Base-by-base conservation (phyloP, 2,329 filamentous ascomycete genomes). In the Stromatinia cepivora region DNA sequence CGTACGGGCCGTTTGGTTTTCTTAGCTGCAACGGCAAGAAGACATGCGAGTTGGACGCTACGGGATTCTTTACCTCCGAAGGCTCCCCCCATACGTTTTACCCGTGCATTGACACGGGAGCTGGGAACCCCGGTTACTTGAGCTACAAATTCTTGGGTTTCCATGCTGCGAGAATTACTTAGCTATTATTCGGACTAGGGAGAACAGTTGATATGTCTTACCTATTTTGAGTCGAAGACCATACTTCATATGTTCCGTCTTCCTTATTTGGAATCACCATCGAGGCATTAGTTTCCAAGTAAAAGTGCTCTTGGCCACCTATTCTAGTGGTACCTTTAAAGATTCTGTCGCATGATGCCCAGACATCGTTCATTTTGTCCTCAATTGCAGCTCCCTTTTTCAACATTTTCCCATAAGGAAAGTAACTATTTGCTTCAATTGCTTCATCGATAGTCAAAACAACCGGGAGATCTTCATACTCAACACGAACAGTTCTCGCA, bases 271-370 rank as follows among this genome's bases (percentile, higher is more conserved):
- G 94, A 62, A 97, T 88, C 0, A 87, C 92, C 22, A 97, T 79
- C 66, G 89, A 91, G 3, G 93, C 94, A 73, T 97, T 90, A 0
- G 94, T 97, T 80, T 97, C 94, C 1, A 98, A 85, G 75, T 97
- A 98, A 78, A 98, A 97, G 77, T 98, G 94, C 78, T 98, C 94
- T 77, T 98, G 94, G 0, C 94, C 94, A 59, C 94, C 94, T 87
- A 98, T 97, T 65, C 93, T 86, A 2, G 90, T 86, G 0, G 90
- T 87, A 45, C 94, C 94, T 67, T 86, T 84, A 78, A 97, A 96
- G 0, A 76, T 65, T 25, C 48, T 67, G 50, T 76, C 74, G 58
- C 75, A 76, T n/a, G 73, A 72, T 22, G 59, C 66, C 69, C 74
- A 75, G 6, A 73, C 58, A 34, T 71, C 72, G 10, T 72, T 70